Conservation (phyloP, 2,329 filamentous ascomycete species). For the Colletotrichum sp. region DNA sequence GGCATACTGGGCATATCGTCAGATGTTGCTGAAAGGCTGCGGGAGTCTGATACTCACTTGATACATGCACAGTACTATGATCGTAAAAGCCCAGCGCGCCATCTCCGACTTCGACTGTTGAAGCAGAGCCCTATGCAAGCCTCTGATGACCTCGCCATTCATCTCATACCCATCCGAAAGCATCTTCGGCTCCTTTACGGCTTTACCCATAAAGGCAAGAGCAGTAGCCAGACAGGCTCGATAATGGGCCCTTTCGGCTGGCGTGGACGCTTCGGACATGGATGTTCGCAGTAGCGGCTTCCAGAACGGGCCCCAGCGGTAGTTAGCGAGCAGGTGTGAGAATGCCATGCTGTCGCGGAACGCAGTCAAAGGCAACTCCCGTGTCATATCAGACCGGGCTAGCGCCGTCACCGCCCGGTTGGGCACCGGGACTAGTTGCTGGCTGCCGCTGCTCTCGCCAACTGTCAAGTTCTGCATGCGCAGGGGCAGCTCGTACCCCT, state of each 20-base stretch:
- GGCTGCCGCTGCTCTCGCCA: not conserved
- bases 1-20: not conserved
- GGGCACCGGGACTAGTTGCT: not conserved
- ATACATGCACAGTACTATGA: constrained; percentile 6
- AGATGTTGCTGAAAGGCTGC: not conserved
- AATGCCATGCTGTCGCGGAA: constrained; percentile 8
- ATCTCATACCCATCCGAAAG: not conserved
- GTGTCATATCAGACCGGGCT: not conserved
- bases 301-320: constrained; percentile 9
- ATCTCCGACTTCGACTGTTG: not conserved
- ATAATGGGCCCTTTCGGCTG: not conserved
- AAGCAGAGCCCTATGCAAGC: not conserved
- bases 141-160: not conserved
- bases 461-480: not conserved
- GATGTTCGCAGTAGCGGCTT: not conserved
- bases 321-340: not conserved
- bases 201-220: not conserved
- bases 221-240: not conserved
- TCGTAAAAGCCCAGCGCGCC: not conserved
- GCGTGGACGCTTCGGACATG: not conserved
- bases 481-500: not conserved
- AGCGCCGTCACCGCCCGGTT: not conserved
- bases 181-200: not conserved
- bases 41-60: not conserved
- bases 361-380: not conserved